Evolutionary conservation across 768 basidiomycete genomes (phyloP), one percentile per base, ranked within the genome.

Genomic region (Pisolithus orientalis): DNA sequence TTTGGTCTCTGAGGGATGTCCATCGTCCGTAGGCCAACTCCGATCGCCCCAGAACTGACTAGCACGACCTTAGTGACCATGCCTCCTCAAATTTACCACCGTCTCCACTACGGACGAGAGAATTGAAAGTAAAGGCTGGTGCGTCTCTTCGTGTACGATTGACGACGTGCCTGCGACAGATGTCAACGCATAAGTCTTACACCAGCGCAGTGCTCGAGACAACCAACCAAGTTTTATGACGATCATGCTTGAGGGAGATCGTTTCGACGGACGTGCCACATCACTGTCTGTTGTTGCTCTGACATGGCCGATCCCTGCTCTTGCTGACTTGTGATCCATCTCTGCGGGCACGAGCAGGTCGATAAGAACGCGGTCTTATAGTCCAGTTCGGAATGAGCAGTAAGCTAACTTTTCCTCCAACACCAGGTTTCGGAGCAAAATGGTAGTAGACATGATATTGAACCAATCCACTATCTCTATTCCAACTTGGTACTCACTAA

Each of bases 21-120:
- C 96, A 99, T 98, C 39, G 94, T 78, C 65, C 93, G 86, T 54
- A 98, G 67, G 0, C 96, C 96, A 16, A 98, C 91, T 0, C 87
- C 96, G 53, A 98, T 97, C n/a, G 96, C 96, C 1, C 96, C 96
- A 21, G 94, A 96, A 61, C 89, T 93, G 53, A 96, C 93, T 10
- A 99, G 82, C 4, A 98, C 90, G 50, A 98, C 90, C 62, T 93
- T 88, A 72, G n/a, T 99, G 95, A 0, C 95, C 95, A 40, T 85
- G 74, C 5, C 75, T 72, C 44, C 85, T 81, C 14, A 99, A 79
- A 32, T 82, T 70, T 14, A 91, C 78, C 13, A 93, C 91, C 0
- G 92, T 91, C 69, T 99, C 95, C 31, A 94, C 94, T 43, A 98
- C 77, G 0, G 90, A 83, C 0, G 95, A 96, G 28, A 99, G 79